phyloP scores from a whole-genome alignment of 129 eudicot genomes.

The Saussurea involucrata region DNA sequence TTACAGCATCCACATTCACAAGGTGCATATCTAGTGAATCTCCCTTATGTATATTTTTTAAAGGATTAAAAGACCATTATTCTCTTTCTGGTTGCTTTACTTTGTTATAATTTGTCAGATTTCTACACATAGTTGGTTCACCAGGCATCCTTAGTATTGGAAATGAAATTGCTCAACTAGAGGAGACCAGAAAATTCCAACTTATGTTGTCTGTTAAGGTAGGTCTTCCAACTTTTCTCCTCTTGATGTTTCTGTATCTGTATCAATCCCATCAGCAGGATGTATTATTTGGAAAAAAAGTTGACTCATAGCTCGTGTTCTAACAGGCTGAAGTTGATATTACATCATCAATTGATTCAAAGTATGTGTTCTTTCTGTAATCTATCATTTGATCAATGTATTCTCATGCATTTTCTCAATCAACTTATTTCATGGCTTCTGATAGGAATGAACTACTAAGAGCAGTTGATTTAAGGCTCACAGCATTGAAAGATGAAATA shows the following conservation, averaged over 20 bases:
- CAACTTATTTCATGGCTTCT: slow-evolving; percentile 26
- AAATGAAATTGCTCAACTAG: slow-evolving; percentile 76
- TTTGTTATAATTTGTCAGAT: slow-evolving; percentile 40
- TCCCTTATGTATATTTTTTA: background rate
- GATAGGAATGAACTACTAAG: slow-evolving; percentile 79
- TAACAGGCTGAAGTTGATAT: slow-evolving; percentile 54
- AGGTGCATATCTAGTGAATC: slow-evolving; percentile 49
- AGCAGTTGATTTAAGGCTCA: slow-evolving; percentile 86
- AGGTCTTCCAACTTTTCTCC: background rate
- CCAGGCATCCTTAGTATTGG: slow-evolving; percentile 43
- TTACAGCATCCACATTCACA: slow-evolving; percentile 65
- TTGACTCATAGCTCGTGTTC: slow-evolving; percentile 12
- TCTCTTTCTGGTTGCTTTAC: background rate
- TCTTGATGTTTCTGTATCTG: background rate
- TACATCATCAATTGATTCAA: slow-evolving; percentile 65
- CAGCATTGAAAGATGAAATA: slow-evolving; percentile 63
- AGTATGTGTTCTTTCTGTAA: slow-evolving; percentile 44
- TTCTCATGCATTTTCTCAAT: slow-evolving; percentile 9
- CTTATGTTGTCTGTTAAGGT: slow-evolving; percentile 53
- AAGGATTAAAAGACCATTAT: background rate
- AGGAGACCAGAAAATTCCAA: slow-evolving; percentile 76
- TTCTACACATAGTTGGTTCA: slow-evolving; percentile 54
- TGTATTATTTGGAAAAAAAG: background rate
- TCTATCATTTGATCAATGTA: background rate
- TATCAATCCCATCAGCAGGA: background rate